Evolutionary conservation across 352 stramenopile species (phyloP).

Genomic region (Phytophthora sojae): DNA sequence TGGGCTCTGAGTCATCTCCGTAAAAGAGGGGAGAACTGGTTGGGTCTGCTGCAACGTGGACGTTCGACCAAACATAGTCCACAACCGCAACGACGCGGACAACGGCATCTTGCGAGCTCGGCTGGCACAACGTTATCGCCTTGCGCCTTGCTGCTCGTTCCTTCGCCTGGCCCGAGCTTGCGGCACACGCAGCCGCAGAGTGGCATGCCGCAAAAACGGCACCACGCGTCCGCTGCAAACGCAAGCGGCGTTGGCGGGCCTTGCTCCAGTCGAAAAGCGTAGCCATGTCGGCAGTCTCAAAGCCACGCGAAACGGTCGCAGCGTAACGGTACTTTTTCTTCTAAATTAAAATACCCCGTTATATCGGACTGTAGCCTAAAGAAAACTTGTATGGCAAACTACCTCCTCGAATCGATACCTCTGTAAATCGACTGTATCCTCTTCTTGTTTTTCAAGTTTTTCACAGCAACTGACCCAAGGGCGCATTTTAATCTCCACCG

Average conservation of each 20-base stretch:
- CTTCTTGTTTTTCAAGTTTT: neutral
- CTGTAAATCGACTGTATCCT: no score
- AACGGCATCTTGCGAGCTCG: neutral
- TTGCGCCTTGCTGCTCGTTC: neutral
- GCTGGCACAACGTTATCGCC: neutral
- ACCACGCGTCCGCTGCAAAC: neutral
- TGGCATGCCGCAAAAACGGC: neutral
- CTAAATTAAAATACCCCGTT: no score
- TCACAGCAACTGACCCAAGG: neutral
- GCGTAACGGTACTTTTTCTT: neutral
- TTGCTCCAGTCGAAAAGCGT: neutral
- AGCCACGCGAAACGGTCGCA: neutral
- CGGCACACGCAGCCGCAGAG: neutral
- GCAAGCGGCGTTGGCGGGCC: neutral
- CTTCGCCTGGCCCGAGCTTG: neutral
- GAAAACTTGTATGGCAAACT: no score
- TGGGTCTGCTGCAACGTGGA: neutral
- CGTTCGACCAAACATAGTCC: neutral
- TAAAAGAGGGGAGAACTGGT: neutral
- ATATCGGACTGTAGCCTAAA: no score
- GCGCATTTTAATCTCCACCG: slow-evolving; percentile 11
- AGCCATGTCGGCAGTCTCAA: neutral
- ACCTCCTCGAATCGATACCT: no score
- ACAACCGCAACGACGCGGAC: neutral
- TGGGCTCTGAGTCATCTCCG: neutral